Evolutionary conservation across 441 rosid species (phyloP).

Genomic region (Hypseocharis bilobata): DNA sequence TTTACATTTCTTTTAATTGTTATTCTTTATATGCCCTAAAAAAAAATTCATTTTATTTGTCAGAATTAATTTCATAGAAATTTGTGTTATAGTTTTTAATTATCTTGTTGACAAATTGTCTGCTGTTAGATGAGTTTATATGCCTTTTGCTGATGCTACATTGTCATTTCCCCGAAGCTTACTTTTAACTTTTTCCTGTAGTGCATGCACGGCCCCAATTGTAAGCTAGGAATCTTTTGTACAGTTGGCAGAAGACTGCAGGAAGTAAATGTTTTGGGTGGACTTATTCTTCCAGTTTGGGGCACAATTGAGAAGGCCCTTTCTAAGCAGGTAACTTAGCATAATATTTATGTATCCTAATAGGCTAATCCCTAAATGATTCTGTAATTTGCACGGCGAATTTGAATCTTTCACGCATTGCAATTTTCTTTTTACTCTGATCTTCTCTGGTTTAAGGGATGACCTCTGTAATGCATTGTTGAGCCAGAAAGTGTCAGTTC

Average conservation of each 20-base stretch:
- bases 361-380: neutral
- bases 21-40: neutral
- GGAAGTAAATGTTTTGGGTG: constrained; percentile 92
- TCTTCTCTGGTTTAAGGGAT: no score
- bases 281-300: constrained; percentile 96
- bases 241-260: constrained; percentile 89
- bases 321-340: constrained; percentile 66
- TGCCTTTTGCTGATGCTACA: neutral
- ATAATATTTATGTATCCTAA: neutral
- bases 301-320: constrained; percentile 95
- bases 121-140: neutral
- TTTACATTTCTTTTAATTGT: neutral
- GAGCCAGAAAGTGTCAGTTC: neutral
- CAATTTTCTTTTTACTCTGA: no score
- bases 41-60: neutral
- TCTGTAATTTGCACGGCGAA: no score
- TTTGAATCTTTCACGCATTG: no score
- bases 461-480: neutral
- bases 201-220: constrained; percentile 99
- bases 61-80: no score
- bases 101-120: neutral
- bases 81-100: neutral
- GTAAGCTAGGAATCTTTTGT: constrained; percentile 79
- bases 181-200: constrained; percentile 30
- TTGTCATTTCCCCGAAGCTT: neutral